Conservation (phyloP, 2,329 filamentous ascomycete genomes). For the Arthrinium phaeospermum region DNA sequence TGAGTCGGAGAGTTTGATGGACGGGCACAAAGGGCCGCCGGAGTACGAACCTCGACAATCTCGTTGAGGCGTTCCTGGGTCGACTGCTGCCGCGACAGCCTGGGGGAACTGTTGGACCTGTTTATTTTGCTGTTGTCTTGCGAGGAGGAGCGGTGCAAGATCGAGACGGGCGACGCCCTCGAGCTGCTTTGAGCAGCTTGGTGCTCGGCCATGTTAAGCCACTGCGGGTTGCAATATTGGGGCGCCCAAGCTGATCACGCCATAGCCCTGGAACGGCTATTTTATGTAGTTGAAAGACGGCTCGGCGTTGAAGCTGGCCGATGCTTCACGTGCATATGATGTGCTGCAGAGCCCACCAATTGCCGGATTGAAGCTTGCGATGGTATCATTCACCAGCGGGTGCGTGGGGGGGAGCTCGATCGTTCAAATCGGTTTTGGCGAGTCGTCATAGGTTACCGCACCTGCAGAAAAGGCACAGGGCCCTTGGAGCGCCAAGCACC, state of each 20-base stretch:
- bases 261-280: neutral
- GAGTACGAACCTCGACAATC: constrained; percentile 51
- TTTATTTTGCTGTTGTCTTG: constrained; percentile 25
- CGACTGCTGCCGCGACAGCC: constrained; percentile 35
- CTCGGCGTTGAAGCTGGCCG: neutral
- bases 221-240: neutral
- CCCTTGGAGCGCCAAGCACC: neutral
- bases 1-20: neutral
- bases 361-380: constrained; percentile 1
- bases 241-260: neutral
- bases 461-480: neutral
- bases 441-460: neutral
- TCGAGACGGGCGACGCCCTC: constrained; percentile 16
- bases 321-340: neutral
- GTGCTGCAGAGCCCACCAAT: neutral
- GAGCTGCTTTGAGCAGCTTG: constrained; percentile 3
- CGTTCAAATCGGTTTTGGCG: neutral
- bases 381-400: neutral
- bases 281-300: neutral
- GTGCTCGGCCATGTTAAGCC: neutral
- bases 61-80: constrained; percentile 49
- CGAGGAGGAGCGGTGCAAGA: constrained; percentile 27
- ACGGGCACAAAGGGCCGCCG: neutral
- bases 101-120: constrained; percentile 20
- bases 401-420: neutral